Evolutionary conservation across 768 basidiomycete genomes (phyloP), one percentile per base, ranked within the genome.

Genomic region (Agrocybe chaxingu): DNA sequence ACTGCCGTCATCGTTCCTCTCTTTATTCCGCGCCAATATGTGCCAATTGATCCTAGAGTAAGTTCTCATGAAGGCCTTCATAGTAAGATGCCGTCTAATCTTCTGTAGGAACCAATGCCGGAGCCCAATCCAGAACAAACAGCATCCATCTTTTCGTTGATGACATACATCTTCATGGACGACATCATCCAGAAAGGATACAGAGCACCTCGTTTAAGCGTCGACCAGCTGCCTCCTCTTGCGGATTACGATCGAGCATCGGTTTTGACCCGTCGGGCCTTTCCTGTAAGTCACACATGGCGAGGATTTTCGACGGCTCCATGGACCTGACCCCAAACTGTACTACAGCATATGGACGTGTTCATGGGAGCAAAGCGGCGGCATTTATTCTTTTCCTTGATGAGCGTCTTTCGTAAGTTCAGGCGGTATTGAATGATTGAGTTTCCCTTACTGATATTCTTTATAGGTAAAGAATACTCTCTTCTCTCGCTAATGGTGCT

Each of bases 191-290:
- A 67, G 45, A 54, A 62, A 10, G 78, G 75, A 1, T 70, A 72
- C 52, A 61, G 67, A 8, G 56, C 70, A 13, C 55, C 68, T 4
- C 78, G 77, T 57, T 58, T 82, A 1, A 61, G 73, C 0, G 64
- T 67, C 33, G 80, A 84, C 37, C 59, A 81, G 43, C 64, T 84
- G 41, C 83, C 82, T 8, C 79, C 79, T 1, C 75, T 87, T 67
- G 78, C 78, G 4, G 82, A 84, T 50, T 77, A 79, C 47, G 85
- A 87, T 51, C 41, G 50, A 34, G 56, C 59, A 7, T 50, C 54
- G 12, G 7, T 56, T 53, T 36, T 67, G 8, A 57, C 58, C 19
- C 42, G 38, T n/a, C 46, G 46, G n/a, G 48, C 54, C 12, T 62
- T 48, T 32, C 18, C 40, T 7, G 57, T 58, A 34, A 5, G 57